Evolutionary conservation across 192 early-diverging fungal genomes (phyloP).

Genomic region (Piromyces finnis): DNA sequence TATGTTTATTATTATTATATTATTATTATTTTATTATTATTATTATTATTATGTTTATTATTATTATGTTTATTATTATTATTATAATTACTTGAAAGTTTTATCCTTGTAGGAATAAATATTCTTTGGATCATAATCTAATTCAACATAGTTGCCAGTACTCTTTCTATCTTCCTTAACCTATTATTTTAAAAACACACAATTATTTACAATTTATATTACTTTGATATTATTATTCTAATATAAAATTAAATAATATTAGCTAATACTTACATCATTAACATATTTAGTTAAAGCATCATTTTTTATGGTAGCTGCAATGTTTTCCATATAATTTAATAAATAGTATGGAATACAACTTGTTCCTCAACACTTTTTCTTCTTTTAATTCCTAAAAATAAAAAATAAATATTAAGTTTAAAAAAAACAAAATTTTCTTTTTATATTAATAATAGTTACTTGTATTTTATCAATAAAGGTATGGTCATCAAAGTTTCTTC

Average conservation of each 20-base stretch:
- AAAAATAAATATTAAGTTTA: too few species aligned
- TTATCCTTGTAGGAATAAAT: background rate
- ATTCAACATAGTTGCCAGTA: background rate
- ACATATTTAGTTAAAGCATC: background rate
- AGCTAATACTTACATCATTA: background rate
- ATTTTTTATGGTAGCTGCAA: background rate
- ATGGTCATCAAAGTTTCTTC: background rate
- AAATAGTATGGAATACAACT: background rate
- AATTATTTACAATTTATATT: too few species aligned
- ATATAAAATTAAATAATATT: too few species aligned
- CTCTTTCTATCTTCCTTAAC: background rate
- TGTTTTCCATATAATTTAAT: background rate
- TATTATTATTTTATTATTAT: too few species aligned
- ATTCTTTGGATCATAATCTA: background rate
- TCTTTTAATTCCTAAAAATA: background rate
- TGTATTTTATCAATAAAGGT: background rate
- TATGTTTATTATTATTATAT: too few species aligned
- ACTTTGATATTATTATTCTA: too few species aligned
- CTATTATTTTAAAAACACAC: too few species aligned
- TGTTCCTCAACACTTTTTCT: background rate
- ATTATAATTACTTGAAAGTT: background rate
- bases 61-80: too few species aligned
- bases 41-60: too few species aligned
- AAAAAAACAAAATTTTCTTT: too few species aligned
- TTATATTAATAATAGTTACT: too few species aligned